Evolutionary conservation across 352 stramenopile genomes (phyloP), one percentile per base, ranked within the genome.

Genomic region (Phytopythium ostracodes): DNA sequence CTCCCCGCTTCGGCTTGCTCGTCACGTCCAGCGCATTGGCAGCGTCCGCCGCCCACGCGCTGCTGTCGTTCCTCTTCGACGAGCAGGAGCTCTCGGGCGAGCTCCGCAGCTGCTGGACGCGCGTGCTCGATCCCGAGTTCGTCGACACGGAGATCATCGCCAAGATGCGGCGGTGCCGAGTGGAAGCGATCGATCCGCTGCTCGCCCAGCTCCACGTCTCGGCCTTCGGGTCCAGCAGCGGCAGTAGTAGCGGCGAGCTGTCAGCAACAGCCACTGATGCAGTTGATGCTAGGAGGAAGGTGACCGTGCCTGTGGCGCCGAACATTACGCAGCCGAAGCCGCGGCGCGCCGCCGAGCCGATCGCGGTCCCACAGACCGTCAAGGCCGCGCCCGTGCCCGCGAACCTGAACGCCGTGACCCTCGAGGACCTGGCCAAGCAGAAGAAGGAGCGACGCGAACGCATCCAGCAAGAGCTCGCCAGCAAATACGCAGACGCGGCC

Each of bases 31-130:
- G 67, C 9, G 67, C 76, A 14, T 70, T 96, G 9, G 85, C 96
- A n/a, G 81, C 90, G 0, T 84, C 82, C 0, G 94, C 87, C 42
- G 97, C 97, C 77, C 75, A 92, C 65, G 73, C 89, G 11, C 88
- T 98, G 17, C 75, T 98, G 2, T 72, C 73, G 20, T 97, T 92
- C 43, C 70, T 97, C 24, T 95, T 95, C 27, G 84, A 97, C 64
- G 68, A 75, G 2, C 56, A 63, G 0, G 81, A 76, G 20, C 54
- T 97, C 53, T 70, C 86, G 54, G 77, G 84, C n/a, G 69, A 72
- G 15, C 75, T 97, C 35, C 86, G 85, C 25, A 61, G 67, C 12
- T 80, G 96, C 62, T 98, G 91, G 91, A 77, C 86, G 35, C 75
- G 72, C 2, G 70, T 96, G 4, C 79, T 96, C 12, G 92, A 98